phyloP scores from a whole-genome alignment of 2,329 filamentous ascomycete species.

The Pseudogymnoascus sp. region DNA sequence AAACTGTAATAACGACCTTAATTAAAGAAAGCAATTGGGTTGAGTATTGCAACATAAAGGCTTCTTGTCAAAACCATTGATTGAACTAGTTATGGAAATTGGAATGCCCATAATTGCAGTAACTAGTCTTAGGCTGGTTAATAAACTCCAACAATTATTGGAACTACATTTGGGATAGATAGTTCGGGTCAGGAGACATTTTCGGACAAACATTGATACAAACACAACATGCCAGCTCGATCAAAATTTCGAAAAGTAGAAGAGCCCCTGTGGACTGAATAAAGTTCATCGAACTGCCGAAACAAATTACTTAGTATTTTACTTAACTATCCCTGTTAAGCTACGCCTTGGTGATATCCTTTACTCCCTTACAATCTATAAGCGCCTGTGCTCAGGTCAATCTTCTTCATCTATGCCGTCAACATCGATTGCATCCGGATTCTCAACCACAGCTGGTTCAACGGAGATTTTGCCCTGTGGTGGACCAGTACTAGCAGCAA shows the following conservation, averaged over 20 bases:
- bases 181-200: too few species aligned
- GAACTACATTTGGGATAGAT: background rate
- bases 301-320: conserved; percentile 12
- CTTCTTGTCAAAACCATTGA: too few species aligned
- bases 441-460: conserved; percentile 44
- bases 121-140: too few species aligned
- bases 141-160: too few species aligned
- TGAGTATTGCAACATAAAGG: too few species aligned
- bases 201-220: too few species aligned
- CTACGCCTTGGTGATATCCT: background rate
- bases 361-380: background rate
- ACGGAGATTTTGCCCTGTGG: conserved; percentile 46
- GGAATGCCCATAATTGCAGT: too few species aligned
- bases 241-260: background rate
- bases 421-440: conserved; percentile 80
- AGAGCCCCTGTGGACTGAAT: background rate
- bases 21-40: too few species aligned
- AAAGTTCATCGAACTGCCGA: background rate
- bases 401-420: conserved; percentile 56
- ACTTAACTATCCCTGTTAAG: conserved; percentile 4
- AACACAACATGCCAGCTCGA: background rate
- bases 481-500: conserved; percentile 67
- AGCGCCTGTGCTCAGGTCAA: background rate
- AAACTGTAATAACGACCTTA: too few species aligned
- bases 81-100: too few species aligned